These are phyloP conservation scores for Cyberlindnera amylophila DNA, from an alignment of 805 yeast species.

Conservation along the genomic window DNA sequence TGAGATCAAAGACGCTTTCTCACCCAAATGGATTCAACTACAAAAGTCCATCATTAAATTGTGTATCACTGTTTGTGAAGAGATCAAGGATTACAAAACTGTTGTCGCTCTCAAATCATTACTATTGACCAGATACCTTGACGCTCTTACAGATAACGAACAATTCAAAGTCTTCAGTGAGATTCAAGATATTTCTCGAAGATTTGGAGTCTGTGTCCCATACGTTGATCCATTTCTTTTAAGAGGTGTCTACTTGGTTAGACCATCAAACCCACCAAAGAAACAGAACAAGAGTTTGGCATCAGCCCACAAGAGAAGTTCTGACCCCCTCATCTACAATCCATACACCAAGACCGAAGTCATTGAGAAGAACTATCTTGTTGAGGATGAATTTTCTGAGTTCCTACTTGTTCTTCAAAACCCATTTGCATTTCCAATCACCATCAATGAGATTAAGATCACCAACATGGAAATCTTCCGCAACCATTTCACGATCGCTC, in stretches of 20 bases:
- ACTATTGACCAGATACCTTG: conserved; percentile 52
- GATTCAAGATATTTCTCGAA: conserved; percentile 30
- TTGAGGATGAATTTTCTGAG: conserved; percentile 62
- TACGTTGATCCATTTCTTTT: conserved; percentile 78
- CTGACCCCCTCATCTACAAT: conserved; percentile 50
- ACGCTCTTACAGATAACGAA: conserved; percentile 52
- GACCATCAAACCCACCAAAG: conserved; percentile 25
- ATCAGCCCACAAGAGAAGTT: conserved; percentile 13
- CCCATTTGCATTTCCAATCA: conserved; percentile 74
- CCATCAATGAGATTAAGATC: conserved; percentile 46
- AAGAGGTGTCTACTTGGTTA: conserved; percentile 42
- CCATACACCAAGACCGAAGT: conserved; percentile 40
- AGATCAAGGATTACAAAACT: conserved; percentile 42
- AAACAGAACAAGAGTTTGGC: conserved; percentile 13
- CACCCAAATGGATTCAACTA: conserved; percentile 50
- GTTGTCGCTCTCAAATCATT: conserved; percentile 47
- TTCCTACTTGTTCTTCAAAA: conserved; percentile 61
- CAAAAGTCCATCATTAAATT: conserved; percentile 53
- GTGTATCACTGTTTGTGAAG: conserved; percentile 51
- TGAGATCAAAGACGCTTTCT: conserved; percentile 23
- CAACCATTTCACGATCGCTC: conserved; percentile 33
- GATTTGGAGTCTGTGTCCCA: conserved; percentile 28
- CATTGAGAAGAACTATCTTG: conserved; percentile 33
- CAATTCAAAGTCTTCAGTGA: conserved; percentile 41
- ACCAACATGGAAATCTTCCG: conserved; percentile 28